Evolutionary conservation across 805 yeast genomes (phyloP), one percentile per base, ranked within the genome.

Genomic region (Candida palmyrensis): DNA sequence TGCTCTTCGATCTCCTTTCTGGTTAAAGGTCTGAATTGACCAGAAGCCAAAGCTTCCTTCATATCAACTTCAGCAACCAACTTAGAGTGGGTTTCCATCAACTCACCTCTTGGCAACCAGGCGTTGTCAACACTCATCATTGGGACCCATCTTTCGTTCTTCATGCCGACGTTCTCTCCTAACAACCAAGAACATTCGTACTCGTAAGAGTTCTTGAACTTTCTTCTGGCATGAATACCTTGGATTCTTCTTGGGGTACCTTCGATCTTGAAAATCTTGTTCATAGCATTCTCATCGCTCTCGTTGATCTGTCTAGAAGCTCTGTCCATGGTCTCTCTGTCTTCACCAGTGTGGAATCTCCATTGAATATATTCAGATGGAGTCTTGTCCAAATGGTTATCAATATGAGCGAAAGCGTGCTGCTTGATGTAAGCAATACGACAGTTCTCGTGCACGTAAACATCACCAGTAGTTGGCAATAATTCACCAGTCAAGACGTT

Each of bases 281-380:
- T 88, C 98, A 92, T 92, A 65, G 94, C 86, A 71, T 82, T 78
- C 78, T 89, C 97, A 74, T 92, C 98, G 56, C 77, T 73, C 77
- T 92, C 98, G 65, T 84, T 88, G 68, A 92, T 88, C 69, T 82
- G 90, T 79, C 98, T 87, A 71, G 94, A 87, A 67, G 97, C 98
- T 78, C 97, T 86, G 79, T 92, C 98, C 98, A 92, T 92, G 73
- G 98, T 92, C 79, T 92, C 98, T 78, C 98, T 88, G 74, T 92
- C 98, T 79, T 92, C 98, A 89, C 98, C 98, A 66, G 98, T 92
- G 79, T 92, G 98, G 97, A 90, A 92, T 83, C 98, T 92, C 98
- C 98, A 92, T 78, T 92, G 98, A 58, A 92, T 92, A 78, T 92
- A 92, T 79, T 92, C 98, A 60, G 97, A 88, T 65, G 98, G 98